Base-by-base conservation (phyloP, 331 rosid genomes). In the Phaseolus coccineus region DNA sequence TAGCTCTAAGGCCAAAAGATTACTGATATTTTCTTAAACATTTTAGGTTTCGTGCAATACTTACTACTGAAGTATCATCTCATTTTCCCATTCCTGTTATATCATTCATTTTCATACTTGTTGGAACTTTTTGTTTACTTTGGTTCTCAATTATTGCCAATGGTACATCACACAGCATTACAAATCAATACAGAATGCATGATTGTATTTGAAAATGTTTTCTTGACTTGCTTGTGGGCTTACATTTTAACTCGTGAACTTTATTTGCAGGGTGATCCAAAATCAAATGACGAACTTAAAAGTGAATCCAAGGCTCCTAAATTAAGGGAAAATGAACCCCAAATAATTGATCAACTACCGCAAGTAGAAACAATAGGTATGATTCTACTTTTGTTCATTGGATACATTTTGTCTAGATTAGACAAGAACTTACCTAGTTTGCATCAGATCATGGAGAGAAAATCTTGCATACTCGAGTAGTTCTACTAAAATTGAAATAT, bases 331-430 rank as follows among this genome's bases (percentile, higher is more conserved):
- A 81, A 67, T 72, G 89, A 83, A 40, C 52, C 79, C 58, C 81
- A 81, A 79, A 87, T 84, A 81, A 79, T 55, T 83, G 90, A 90
- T 84, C 92, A 82, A 53, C 87, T 91, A 81, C 96, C 99, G 75
- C 88, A 64, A 81, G 33, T 89, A 42, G 91, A 87, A 71, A 77
- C 87, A 55, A 85, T 96, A 68, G 81, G 99, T 93, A 90, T 80
- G 90, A n/a, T 80, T 77, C 25, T 68, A 50, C 70, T 77, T 27
- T 79, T 81, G 25, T 79, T 71, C 70, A 35, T 57, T 73, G 48
- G 64, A 64, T 63, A 69, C 56, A 40, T 27, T 35, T 19, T 52
- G 35, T 40, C 22, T 31, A 37, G 33, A 55, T 52, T 30, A 47
- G 69, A 62, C 73, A 53, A 48, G 30, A 53, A 63, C 42, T 70